Conservation (phyloP, 2,329 filamentous ascomycete genomes). For the Arthrobotrys musiformis region DNA sequence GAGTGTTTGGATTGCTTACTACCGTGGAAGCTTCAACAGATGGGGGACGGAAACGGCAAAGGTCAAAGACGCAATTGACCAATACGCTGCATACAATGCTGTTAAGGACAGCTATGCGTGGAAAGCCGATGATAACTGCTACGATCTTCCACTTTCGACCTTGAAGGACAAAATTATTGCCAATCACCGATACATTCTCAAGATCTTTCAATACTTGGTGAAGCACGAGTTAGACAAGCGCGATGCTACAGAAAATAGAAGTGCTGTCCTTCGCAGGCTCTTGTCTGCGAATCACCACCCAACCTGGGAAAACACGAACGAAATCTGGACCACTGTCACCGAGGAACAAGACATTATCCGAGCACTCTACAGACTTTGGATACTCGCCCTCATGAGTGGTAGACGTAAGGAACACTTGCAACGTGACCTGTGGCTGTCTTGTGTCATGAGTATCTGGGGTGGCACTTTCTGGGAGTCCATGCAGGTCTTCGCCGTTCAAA, state of each 20-base stretch:
- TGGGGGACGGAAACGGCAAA: neutral
- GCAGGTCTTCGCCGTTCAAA: slow-evolving; percentile 11
- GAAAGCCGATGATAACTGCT: neutral
- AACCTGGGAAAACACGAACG: neutral
- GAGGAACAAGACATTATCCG: slow-evolving; percentile 17
- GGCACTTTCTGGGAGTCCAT: slow-evolving; percentile 28
- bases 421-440: neutral
- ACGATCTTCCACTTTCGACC: neutral
- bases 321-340: neutral
- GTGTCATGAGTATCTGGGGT: neutral
- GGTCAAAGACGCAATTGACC: slow-evolving; percentile 9
- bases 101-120: neutral
- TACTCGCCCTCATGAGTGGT: slow-evolving; percentile 17
- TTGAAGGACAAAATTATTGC: slow-evolving; percentile 27
- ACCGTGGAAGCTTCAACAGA: slow-evolving; percentile 13
- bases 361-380: slow-evolving; percentile 22
- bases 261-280: neutral
- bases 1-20: slow-evolving; percentile 22
- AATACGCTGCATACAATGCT: slow-evolving; percentile 1
- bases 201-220: neutral
- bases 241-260: neutral
- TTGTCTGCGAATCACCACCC: neutral
- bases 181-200: slow-evolving; percentile 26
- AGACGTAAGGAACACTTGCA: slow-evolving; percentile 4
- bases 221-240: neutral